Evolutionary conservation across 2,329 filamentous ascomycete species (phyloP), one percentile per base, ranked within the genome.

Genomic region (Helotiales sp.): DNA sequence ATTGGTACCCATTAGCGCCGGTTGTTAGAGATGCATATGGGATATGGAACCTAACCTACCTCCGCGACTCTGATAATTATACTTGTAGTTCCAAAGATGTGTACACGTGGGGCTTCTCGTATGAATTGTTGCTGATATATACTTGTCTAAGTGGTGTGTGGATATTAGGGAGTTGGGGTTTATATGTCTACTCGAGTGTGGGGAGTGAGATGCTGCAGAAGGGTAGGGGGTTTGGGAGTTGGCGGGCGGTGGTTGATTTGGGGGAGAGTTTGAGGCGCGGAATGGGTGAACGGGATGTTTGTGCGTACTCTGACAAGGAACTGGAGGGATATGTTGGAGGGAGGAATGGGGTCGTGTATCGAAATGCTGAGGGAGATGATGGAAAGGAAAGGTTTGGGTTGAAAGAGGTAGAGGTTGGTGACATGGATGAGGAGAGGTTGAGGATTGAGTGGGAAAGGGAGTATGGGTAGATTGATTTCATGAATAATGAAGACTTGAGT

Each of bases 91-190:
- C 46, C 5, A 33, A 22, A 42, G 33, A 30, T 31, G 38, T 40
- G 12, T 42, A 53, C 13, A 40, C 36, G 13, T 53, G 50, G 36
- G 50, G 50, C 22, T 53, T 53, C 24, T 53, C 50, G 19, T 53
- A 53, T 19, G 50, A 29, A 5, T 30, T 30, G 1, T 36, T 53
- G 7, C 34, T 53, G 3, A 44, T 53, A 24, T 42, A 40, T 10
- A 30, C 36, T 12, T 53, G 50, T 17, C 22, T 44, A 6, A 53
- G 38, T 15, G 50, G 34, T 13, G 24, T 30, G 10, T 53, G 50
- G 50, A 24, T 17, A 13, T 15, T 53, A 3, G 36, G 34, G 19
- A 44, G 34, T 12, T 53, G 38, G 36, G 3, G 22, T 10, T 19
- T 53, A 29, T 53, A 31, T 7, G 15, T 53, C 5, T 40, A 44